phyloP scores from a whole-genome alignment of 1,284 basidiomycete genomes.

The Ceratobasidium sp. region DNA sequence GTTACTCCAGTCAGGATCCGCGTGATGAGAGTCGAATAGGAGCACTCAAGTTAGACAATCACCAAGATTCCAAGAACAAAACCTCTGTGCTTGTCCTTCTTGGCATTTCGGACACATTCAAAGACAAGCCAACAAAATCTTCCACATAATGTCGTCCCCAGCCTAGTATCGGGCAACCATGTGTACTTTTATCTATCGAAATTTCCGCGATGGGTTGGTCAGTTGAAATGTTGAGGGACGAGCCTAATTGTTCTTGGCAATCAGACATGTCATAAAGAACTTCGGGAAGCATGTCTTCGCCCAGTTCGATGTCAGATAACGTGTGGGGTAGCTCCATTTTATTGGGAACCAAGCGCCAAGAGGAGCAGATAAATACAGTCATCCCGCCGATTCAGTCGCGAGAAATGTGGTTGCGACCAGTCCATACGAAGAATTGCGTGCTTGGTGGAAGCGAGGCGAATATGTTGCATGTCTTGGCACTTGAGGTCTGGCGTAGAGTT shows the following conservation, averaged over 20 bases:
- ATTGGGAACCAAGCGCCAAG: slow-evolving; percentile 1
- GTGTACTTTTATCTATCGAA: neutral
- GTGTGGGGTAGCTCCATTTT: neutral
- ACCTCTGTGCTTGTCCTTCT: neutral
- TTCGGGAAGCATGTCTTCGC: neutral
- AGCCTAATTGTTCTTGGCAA: neutral
- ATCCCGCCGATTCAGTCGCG: slow-evolving; percentile 3
- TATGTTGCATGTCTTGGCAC: neutral
- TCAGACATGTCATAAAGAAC: neutral
- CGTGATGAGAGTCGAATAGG: neutral
- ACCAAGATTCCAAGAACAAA: neutral
- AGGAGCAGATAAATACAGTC: neutral
- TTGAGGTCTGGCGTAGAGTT: slow-evolving; percentile 4
- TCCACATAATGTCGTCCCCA: neutral
- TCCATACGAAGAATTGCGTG: slow-evolving; percentile 1
- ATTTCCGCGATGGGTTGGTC: neutral
- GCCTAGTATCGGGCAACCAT: neutral
- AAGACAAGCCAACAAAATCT: neutral
- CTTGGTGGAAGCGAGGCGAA: neutral
- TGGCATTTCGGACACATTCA: neutral
- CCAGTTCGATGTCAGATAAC: neutral
- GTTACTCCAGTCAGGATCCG: neutral
- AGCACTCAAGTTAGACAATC: neutral
- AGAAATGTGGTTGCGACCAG: neutral
- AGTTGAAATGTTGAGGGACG: neutral